Evolutionary conservation across 106 monocot genomes (phyloP), one percentile per base, ranked within the genome.

Genomic region (Dioscorea dumetorum): DNA sequence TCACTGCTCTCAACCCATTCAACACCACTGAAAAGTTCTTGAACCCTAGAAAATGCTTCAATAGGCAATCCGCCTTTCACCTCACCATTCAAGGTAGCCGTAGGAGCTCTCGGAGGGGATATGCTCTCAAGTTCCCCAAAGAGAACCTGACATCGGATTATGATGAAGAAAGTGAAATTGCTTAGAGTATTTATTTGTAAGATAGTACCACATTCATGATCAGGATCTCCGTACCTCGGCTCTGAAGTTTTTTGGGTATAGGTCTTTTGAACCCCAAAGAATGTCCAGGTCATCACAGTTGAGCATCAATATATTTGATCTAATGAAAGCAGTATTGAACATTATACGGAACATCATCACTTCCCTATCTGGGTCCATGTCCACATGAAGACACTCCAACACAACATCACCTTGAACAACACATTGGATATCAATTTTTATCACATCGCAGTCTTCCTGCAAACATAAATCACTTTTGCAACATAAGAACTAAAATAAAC

Each of bases 241-340:
- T 57, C 87, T 80, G 74, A 99, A 99, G 58, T 84, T 68, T 81
- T 84, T 93, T 60, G 92, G 90, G 79, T 79, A 99, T 22, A 67
- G 72, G 32, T 85, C 73, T 24, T 81, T 90, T 53, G 99, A 84
- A 81, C 85, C 93, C 99, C 99, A 99, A 59, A 93, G 84, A 59
- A 99, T 90, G 76, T 99, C 99, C 58, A 99, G 74, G 61, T 99
- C 92, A 23, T 99, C 93, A 78, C 62, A 74, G 58, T 85, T 85
- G 68, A 99, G 81, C 70, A 99, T 93, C 57, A 93, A 71, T 67
- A 93, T 93, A 58, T 99, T 93, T 60, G 99, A 99, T 24, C 99
- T 75, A 61, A 99, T 99, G 69, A 99, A 99, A 64, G 93, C 93
- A 52, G 99, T 99, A 64, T 99, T 99, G 65, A 99, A 99, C 93